These are phyloP conservation scores for Corrigiola litoralis DNA, from an alignment of 179 eudicot genomes.

Conservation along the genomic window DNA sequence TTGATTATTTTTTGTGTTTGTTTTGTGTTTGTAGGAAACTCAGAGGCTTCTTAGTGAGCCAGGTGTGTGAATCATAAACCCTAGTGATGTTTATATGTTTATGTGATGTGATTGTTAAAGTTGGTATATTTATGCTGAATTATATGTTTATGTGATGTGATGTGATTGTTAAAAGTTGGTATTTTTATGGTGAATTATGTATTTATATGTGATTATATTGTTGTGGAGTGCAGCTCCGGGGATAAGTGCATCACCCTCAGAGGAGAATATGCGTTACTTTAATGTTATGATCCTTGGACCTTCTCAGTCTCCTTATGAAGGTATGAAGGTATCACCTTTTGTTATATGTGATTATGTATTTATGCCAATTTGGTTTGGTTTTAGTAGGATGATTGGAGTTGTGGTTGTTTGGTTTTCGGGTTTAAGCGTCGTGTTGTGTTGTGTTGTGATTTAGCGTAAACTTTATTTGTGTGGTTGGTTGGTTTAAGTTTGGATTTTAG, in stretches of 20 bases:
- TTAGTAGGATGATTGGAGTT: not conserved
- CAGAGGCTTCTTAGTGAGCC: conserved; percentile 97
- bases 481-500: no score
- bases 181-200: not conserved
- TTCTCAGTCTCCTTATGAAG: conserved; percentile 97
- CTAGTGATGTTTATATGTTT: not conserved
- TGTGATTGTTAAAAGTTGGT: no score
- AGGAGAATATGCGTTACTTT: conserved; percentile 92
- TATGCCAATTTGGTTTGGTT: not conserved
- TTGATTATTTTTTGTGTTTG: not conserved
- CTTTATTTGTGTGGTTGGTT: not conserved
- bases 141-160: not conserved
- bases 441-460: not conserved
- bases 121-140: not conserved
- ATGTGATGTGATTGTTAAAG: no score
- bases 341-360: not conserved
- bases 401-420: not conserved
- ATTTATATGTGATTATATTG: not conserved
- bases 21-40: conserved; percentile 63
- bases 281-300: conserved; percentile 99
- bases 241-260: conserved; percentile 96
- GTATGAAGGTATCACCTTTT: conserved; percentile 16
- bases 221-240: conserved; percentile 71
- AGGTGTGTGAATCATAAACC: conserved; percentile 32
- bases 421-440: no score